phyloP scores from a whole-genome alignment of 257 asterid species.

The Paraleonurus japonicus region DNA sequence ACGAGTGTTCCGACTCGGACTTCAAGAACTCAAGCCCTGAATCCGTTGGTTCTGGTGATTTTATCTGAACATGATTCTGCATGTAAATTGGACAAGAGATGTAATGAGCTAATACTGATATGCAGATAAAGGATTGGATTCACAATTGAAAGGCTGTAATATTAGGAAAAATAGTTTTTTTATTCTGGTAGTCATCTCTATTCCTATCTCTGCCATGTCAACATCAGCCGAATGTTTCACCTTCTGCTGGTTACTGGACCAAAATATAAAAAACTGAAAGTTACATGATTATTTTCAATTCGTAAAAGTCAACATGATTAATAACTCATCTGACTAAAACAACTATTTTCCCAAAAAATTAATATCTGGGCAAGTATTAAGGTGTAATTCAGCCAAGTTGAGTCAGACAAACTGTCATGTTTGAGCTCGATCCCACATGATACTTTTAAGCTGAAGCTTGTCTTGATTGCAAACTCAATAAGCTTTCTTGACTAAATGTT shows the following conservation, averaged over 20 bases:
- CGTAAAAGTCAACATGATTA: too few relatives aligned
- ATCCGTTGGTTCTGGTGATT: slow-evolving; percentile 51
- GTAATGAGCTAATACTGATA: background rate
- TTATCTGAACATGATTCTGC: slow-evolving; percentile 62
- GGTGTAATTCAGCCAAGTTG: background rate
- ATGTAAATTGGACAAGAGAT: slow-evolving; percentile 5
- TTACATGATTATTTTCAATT: too few relatives aligned
- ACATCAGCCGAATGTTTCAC: too few relatives aligned
- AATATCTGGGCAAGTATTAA: too few relatives aligned
- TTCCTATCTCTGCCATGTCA: background rate
- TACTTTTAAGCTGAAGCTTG: background rate
- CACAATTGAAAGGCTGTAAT: background rate
- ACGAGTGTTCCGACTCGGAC: slow-evolving; percentile 36
- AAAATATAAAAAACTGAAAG: too few relatives aligned
- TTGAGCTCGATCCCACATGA: background rate
- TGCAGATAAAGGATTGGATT: background rate
- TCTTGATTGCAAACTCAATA: background rate
- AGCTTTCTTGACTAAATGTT: background rate
- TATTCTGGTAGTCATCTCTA: too few relatives aligned
- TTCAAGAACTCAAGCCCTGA: slow-evolving; percentile 48
- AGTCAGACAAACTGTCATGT: background rate
- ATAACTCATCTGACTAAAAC: too few relatives aligned
- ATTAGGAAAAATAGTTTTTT: background rate
- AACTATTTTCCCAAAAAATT: background rate
- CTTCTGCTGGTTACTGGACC: background rate